Base-by-base conservation (phyloP, 805 yeast genomes). In the Myxozyma monticola region DNA sequence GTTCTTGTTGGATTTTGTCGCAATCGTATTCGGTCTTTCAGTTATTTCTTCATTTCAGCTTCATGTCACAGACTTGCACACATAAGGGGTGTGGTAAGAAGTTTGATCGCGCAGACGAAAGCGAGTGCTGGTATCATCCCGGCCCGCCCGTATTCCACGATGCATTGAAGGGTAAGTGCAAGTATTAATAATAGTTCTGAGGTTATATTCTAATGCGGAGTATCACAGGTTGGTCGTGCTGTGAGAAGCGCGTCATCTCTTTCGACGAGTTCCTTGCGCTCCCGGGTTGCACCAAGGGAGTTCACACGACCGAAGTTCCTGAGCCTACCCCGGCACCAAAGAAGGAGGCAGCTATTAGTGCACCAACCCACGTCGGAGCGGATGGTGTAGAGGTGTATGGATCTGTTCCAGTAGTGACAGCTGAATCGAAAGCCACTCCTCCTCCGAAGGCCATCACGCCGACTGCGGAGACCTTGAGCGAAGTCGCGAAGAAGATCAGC, bases 61-160 rank as follows among this genome's bases (percentile, higher is more conserved):
- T n/a, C n/a, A 52, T 48, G 58, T 25, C 61, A 14, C 43, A 54
- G 39, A 24, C 24, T 17, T 54, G 59, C 56, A 42, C 53, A 5
- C 54, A 36, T 28, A 48, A 54, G 18, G 58, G 59, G 42, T 54
- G 57, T 29, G 54, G 51, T 5, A 43, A 44, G 43, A 14, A 20
- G 33, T 55, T 54, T 31, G 54, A 56, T 12, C 31, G 30, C 21
- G 48, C 47, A 3, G 54, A 56, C 30, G 54, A 45, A 25, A 35
- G 41, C 21, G 44, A 44, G 26, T 61, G 64, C 43, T 31, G 45
- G 37, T 60, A 61, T 34, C 64, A 60, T 43, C 53, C 61, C 5
- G 60, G 62, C 8, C 57, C 57, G 15, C 64, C 62, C 7, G 48
- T 60, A 12, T 61, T 61, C 29, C 64, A 60, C 51, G 64, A 60